Evolutionary conservation across 2,329 filamentous ascomycete species (phyloP).

Genomic region (Chrysoporthe puriensis): DNA sequence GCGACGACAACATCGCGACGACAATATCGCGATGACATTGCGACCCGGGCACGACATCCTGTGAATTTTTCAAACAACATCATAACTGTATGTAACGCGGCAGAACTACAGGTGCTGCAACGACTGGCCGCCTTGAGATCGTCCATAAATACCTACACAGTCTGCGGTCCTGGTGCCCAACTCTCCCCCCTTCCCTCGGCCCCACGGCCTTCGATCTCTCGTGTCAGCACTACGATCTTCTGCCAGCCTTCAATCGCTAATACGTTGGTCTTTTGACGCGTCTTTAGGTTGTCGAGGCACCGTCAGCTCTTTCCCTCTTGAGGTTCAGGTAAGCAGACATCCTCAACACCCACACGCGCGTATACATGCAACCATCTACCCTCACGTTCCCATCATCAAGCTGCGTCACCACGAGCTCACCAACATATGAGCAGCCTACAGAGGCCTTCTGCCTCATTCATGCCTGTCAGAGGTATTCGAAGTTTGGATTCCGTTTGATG

Average conservation of each 20-base stretch:
- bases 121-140: background rate
- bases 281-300: background rate
- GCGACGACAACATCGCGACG: background rate
- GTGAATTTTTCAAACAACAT: background rate
- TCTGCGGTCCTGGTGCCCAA: background rate
- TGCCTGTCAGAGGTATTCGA: background rate
- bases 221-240: background rate
- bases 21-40: no score
- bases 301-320: background rate
- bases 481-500: background rate
- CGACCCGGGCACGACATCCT: background rate
- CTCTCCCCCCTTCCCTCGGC: background rate
- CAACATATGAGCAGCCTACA: background rate
- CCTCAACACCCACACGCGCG: background rate
- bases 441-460: background rate
- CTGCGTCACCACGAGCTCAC: background rate
- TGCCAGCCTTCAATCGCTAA: background rate
- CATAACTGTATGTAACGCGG: background rate
- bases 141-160: background rate
- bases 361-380: background rate
- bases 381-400: background rate
- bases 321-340: conserved; percentile 14
- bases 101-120: background rate
- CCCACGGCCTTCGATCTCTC: background rate
- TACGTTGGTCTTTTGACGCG: background rate